Base-by-base conservation (phyloP, 257 asterid genomes). In the Coffea eugenioides region DNA sequence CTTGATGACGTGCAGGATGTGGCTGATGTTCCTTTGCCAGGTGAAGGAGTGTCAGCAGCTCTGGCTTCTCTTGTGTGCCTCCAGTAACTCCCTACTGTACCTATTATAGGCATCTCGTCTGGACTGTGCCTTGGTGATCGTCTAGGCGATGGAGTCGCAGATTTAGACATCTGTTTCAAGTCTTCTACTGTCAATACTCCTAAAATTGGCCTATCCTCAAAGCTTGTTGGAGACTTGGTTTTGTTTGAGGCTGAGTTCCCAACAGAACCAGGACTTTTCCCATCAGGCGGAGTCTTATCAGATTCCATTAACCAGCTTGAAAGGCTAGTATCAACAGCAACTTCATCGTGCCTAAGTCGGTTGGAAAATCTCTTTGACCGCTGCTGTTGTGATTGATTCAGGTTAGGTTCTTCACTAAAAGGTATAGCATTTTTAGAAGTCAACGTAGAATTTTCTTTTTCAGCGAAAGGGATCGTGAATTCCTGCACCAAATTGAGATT, bases 291-390 rank as follows among this genome's bases (percentile, higher is more conserved):
- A 23, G 87, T 78, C 46, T 84, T 90, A 56, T 70, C 86, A 5
- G 87, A 81, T 75, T 71, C 91, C 45, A 81, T 85, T 52, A 92
- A 86, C 97, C 97, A 90, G 84, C 92, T 88, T 0, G 97, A 93
- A 23, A 93, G 95, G 78, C 97, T 91, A 27, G 93, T 86, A 21
- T 92, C 94, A 16, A 84, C 86, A 4, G 85, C 85, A 68, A 75
- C 65, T 69, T 74, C 90, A 61, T 49, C 77, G 39, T 45, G 85
- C 27, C 23, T 71, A 1, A 13, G 57, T 11, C 20, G 1, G 34
- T 41, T 34, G 0, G 77, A 51, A 34, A 57, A 68, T 57, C 56
- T 77, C 39, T 52, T 31, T 2, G 69, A 71, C 15, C 39, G 41
- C 36, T 75, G 54, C 34, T 70, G 52, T 5, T 48, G 1, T 20